Percentiles rank a stretch among this genome's conserved stretches.
Conservation (phyloP, 345 rosid species). For the Lagerstroemia speciosa region DNA sequence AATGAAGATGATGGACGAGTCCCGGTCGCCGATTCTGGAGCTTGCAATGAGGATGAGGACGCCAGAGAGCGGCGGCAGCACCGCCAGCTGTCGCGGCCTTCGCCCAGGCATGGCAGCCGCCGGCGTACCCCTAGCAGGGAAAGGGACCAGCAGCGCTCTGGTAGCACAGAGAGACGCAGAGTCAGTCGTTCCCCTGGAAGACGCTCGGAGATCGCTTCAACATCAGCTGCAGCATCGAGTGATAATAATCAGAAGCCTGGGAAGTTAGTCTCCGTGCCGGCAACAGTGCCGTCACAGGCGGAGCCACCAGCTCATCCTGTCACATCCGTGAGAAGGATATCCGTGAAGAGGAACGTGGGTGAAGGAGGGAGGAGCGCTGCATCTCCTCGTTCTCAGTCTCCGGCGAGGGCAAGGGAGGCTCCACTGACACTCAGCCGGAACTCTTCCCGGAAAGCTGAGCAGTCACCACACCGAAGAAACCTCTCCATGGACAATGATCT, state of each 20-base stretch:
- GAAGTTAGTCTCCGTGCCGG: constrained; percentile 77
- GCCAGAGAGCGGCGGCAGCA: constrained; percentile 39
- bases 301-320: constrained; percentile 22
- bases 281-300: constrained; percentile 45
- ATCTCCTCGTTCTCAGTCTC: constrained; percentile 81
- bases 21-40: constrained; percentile 17
- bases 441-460: constrained; percentile 72
- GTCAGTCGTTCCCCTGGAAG: constrained; percentile 82
- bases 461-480: constrained; percentile 65
- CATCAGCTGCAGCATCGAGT: constrained; percentile 6
- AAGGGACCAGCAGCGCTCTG: constrained; percentile 51
- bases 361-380: constrained; percentile 24
- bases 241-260: constrained; percentile 27
- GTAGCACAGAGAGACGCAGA: constrained; percentile 48
- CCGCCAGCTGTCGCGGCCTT: constrained; percentile 38
- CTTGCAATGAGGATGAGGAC: constrained; percentile 23
- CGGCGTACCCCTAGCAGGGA: constrained; percentile 94
- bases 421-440: constrained; percentile 61
- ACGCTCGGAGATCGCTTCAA: constrained; percentile 44
- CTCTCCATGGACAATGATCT: constrained; percentile 64
- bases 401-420: constrained; percentile 16
- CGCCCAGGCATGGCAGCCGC: constrained; percentile 43
- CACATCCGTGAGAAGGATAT: constrained; percentile 35
- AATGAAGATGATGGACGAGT: constrained; percentile 17
- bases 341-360: constrained; percentile 58